These are phyloP conservation scores for Arachis stenosperma DNA, from an alignment of 306 rosid genomes.

Conservation along the genomic window DNA sequence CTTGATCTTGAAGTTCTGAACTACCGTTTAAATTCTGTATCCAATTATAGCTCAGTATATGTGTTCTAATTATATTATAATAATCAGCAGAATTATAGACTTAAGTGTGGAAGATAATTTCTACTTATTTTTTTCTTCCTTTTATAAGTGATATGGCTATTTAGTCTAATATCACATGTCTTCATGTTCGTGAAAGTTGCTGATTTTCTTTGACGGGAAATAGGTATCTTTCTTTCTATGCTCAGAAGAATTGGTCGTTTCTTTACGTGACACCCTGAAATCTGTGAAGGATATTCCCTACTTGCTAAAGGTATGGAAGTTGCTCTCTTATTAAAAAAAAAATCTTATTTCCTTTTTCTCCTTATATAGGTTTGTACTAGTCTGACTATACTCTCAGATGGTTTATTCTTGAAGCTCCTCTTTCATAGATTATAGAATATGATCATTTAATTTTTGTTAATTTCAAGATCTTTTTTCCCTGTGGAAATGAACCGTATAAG, in stretches of 20 bases:
- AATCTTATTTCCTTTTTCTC: neutral
- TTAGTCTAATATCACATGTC: constrained; percentile 2
- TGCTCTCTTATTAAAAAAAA: neutral
- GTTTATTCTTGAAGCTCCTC: constrained; percentile 28
- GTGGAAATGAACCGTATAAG: constrained; percentile 18
- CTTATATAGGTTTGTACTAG: constrained; percentile 28
- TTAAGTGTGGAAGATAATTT: constrained; percentile 29
- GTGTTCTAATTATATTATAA: constrained; percentile 5
- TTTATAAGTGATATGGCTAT: neutral
- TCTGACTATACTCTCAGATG: constrained; percentile 16
- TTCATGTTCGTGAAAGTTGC: constrained; percentile 25
- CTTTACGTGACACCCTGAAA: constrained; percentile 81
- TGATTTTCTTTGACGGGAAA: constrained; percentile 54
- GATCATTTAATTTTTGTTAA: constrained; percentile 8
- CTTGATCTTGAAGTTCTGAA: constrained; percentile 84
- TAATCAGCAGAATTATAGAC: constrained; percentile 26
- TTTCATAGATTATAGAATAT: constrained; percentile 34
- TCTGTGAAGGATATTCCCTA: constrained; percentile 87
- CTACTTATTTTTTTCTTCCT: constrained; percentile 12
- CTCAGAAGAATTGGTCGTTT: constrained; percentile 75
- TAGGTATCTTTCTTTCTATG: constrained; percentile 90
- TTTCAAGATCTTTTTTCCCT: neutral
- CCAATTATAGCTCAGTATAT: constrained; percentile 50
- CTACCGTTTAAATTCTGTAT: constrained; percentile 84
- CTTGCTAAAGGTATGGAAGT: constrained; percentile 71